phyloP scores from a whole-genome alignment of 1,139 yeast species.

The Pichia cactophila region DNA sequence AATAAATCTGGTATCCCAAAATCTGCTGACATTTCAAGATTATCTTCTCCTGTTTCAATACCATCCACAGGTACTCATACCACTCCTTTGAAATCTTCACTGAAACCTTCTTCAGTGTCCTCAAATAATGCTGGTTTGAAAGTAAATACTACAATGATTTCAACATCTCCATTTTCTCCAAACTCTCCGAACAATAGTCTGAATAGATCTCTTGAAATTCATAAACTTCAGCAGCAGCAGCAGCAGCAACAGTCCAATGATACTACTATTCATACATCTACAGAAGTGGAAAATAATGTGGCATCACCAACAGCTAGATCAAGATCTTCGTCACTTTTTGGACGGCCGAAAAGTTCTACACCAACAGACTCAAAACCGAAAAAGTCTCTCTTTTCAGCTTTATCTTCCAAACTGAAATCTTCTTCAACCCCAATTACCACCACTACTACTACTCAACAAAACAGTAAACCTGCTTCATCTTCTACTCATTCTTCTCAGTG shows the following conservation, averaged over 20 bases:
- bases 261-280: slow-evolving; percentile 5
- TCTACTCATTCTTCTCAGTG: background rate
- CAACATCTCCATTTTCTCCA: background rate
- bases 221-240: background rate
- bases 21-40: background rate
- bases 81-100: slow-evolving; percentile 15
- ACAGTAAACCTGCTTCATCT: background rate
- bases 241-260: background rate
- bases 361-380: slow-evolving; percentile 18
- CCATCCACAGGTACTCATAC: background rate
- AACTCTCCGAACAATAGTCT: background rate
- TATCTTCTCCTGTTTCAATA: slow-evolving; percentile 2
- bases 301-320: slow-evolving; percentile 11
- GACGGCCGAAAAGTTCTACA: slow-evolving; percentile 7
- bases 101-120: slow-evolving; percentile 11
- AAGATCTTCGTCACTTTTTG: slow-evolving; percentile 16
- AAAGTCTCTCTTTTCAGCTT: slow-evolving; percentile 26
- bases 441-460: background rate
- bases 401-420: slow-evolving; percentile 46
- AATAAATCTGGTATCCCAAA: background rate
- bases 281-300: slow-evolving; percentile 8
- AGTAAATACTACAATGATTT: background rate
- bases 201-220: background rate
- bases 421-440: background rate
- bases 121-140: background rate